Base-by-base conservation (phyloP, 2,329 filamentous ascomycete species). In the Aspergillus fijiensis region DNA sequence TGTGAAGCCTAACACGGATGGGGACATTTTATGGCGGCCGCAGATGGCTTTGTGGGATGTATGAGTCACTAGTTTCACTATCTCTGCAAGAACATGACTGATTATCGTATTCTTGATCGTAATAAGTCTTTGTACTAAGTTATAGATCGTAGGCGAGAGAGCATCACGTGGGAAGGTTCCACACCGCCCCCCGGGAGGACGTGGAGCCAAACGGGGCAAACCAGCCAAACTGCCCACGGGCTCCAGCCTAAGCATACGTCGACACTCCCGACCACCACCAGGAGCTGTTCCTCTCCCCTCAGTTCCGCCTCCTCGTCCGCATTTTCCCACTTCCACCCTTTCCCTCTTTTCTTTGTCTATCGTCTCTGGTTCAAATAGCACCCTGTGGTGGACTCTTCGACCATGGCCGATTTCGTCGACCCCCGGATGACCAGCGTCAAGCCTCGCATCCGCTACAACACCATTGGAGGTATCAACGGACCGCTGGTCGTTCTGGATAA, bases 401-500 rank as follows among this genome's bases (percentile, higher is more conserved):
- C 60, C 71, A 78, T 78, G 77, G 72, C 76, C 66, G 76, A 75
- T 51, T 71, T 77, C 52, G 68, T 77, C 65, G 79, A 80, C 63
- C 76, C 75, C 62, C 76, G 79, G 69, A 81, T 82, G 79, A 74
- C 74, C 66, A 75, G 76, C 70, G 79, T 91, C 76, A 85, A 87
- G 75, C 88, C 88, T 69, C 83, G 88, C 76, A 85, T 98, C 80
- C 88, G 90, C 73, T 99, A 99, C 87, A 99, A 99, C 84, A 99
- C 95, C 71, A 92, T 99, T 76, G 91, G 92, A 74, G 94, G 94
- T 83, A 89, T 99, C 80, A 99, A 99, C 82, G 95, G 95, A 61
- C 95, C 95, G 72, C 86, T 99, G 79, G 95, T 99, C 75, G 94
- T 99, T 74, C 86, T 99, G 69, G 95, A 98, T 77, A 96, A 96